Percentiles rank a stretch among this genome's conserved stretches.
phyloP scores from a whole-genome alignment of 2,329 filamentous ascomycete genomes.

The Botrytis hyacinthi region DNA sequence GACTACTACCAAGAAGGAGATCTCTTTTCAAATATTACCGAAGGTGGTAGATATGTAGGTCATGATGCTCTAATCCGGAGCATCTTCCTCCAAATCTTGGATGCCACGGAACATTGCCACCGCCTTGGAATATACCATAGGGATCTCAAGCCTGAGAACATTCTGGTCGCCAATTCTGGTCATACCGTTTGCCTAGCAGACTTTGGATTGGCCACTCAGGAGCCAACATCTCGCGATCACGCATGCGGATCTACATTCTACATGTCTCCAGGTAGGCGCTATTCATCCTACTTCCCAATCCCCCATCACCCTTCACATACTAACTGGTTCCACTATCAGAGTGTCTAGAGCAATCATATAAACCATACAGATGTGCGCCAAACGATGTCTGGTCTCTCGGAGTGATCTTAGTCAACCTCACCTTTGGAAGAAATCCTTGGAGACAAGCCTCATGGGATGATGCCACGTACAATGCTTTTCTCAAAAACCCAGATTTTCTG shows the following conservation, averaged over 20 bases:
- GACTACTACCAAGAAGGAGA: conserved; percentile 98
- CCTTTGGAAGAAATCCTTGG: conserved; percentile 98
- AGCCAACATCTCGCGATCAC: conserved; percentile 84
- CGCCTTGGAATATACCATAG: conserved; percentile 91
- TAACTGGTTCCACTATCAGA: conserved; percentile 54
- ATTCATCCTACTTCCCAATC: conserved; percentile 4
- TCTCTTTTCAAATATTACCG: conserved; percentile 95
- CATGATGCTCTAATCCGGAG: conserved; percentile 85
- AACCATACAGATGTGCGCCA: conserved; percentile 82
- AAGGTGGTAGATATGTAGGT: conserved; percentile 87
- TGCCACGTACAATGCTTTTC: conserved; percentile 89
- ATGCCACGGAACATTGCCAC: conserved; percentile 96
- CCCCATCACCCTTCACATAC: conserved; percentile 21
- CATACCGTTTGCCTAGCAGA: conserved; percentile 93
- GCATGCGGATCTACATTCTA: conserved; percentile 98
- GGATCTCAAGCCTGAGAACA: conserved; percentile 97
- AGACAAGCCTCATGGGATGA: conserved; percentile 93
- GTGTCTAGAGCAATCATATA: conserved; percentile 77
- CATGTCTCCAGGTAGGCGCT: conserved; percentile 92
- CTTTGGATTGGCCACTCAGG: conserved; percentile 90
- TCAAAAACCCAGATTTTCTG: conserved; percentile 81
- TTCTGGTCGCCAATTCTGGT: conserved; percentile 84
- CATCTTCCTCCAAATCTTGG: conserved; percentile 91
- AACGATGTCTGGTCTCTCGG: conserved; percentile 99
- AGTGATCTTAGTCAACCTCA: conserved; percentile 95